Base-by-base conservation (phyloP, 2,329 filamentous ascomycete species). In the Fusarium subtropicale region DNA sequence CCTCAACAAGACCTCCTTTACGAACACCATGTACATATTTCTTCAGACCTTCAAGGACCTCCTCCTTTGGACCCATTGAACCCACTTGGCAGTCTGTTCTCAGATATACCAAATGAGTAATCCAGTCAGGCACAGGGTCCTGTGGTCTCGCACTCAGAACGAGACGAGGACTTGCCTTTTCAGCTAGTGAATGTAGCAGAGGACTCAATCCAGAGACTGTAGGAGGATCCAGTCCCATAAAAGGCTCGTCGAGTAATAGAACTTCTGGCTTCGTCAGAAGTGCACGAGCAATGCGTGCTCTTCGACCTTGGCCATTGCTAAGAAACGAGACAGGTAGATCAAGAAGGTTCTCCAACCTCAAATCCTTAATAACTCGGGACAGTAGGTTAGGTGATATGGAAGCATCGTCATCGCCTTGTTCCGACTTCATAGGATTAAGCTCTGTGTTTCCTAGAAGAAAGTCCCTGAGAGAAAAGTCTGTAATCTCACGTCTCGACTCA, bases 151-250 rank as follows among this genome's bases (percentile, higher is more conserved):
- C 85, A 44, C 90, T 91, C 38, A 98, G 80, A 3, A 98, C 83
- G 26, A 98, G 82, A 33, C 93, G 86, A 1, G 94, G 94, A 9
- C 83, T 85, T 16, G 87, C 87, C 50, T 85, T 86, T 61, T 87
- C 84, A 0, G 93, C 92, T 58, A 97, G 81, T 0, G 84, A 84
- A 68, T 88, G 82, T 24, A 97, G 82, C 47, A 98, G 83, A 1
- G 86, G 84, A 41, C 92, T 95, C 71, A 98, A 81, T 2, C 87
- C 87, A 15, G 86, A 84, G 15, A 92, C 87, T 0, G 94, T 97
- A 8, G 90, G 90, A 16, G 95, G 96, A 78, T 98, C 96, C 18
- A 99, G 84, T 0, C 96, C 95, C 92, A 97, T 97, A 76, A 97
- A 97, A 2, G 96, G 95, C 74, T 97, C 95, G 79, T 99, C 96